Evolutionary conservation across 371 early-diverging fungal genomes (phyloP).

Genomic region (Mortierella sp.): DNA sequence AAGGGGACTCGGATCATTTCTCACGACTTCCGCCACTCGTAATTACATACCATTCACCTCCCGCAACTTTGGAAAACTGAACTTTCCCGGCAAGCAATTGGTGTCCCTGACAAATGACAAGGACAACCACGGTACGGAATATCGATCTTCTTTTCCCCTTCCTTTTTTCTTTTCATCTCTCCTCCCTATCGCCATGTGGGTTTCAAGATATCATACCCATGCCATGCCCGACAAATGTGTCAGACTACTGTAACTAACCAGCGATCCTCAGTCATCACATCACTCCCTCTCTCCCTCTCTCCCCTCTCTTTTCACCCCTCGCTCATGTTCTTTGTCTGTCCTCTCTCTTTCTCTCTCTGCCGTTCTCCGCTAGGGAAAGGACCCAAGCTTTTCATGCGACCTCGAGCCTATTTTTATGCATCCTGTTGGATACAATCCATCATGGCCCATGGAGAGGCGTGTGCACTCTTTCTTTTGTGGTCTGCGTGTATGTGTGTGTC

Average conservation of each 20-base stretch:
- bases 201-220: too few species aligned
- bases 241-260: background rate
- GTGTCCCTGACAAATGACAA: background rate
- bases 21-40: background rate
- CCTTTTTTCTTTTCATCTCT: background rate
- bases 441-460: background rate
- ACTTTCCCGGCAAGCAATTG: background rate
- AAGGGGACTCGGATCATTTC: constrained; percentile 3
- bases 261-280: background rate
- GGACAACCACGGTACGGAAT: background rate
- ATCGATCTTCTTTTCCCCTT: background rate
- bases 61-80: background rate
- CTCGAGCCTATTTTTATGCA: too few species aligned
- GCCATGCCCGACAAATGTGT: background rate
- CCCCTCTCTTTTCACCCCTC: too few species aligned
- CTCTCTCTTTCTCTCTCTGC: background rate
- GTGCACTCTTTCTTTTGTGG: background rate
- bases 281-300: background rate
- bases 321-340: too few species aligned
- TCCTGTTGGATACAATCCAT: too few species aligned
- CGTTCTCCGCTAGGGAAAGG: too few species aligned
- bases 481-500: background rate
- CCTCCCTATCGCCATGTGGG: background rate
- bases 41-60: background rate
- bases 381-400: too few species aligned